Base-by-base conservation (phyloP, 495 filamentous ascomycete species). In the Hypomontagnella submonticulosa region DNA sequence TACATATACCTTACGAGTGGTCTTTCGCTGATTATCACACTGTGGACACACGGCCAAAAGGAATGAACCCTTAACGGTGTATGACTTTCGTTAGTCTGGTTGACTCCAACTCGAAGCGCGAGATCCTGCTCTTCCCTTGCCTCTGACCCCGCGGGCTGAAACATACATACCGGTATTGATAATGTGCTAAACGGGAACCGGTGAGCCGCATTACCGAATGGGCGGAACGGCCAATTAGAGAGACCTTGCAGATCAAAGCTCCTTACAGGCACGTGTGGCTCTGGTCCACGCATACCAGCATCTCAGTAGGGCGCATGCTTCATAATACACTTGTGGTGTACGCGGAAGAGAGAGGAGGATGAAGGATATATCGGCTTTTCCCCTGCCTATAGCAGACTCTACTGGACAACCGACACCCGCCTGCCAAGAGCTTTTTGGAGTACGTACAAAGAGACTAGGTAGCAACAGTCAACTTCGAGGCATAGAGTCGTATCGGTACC, bases 131-230 rank as follows among this genome's bases (percentile, higher is more conserved):
- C n/a, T 19, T 34, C 19, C 36, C 30, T 15, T 36, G 12, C 12
- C 13, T 16, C 27, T 9, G 16, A 13, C 30, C 36, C 20, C 44
- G 15, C 44, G 15, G 41, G 46, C 57, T 67, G 53, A 62, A 67
- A 67, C 64, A 62, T 62, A 44, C 52, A 62, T 58, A 47, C 42
- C 41, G 48, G 42, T 58, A 63, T 58, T 41, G 53, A 55, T 51
- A 36, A 16, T 60, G 4, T 8, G 41, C 20, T 48, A 19, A n/a
- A 41, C 16, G 8, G 23, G 1, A 10, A 41, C 52, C 41, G 48
- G 58, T 67, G 42, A 58, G 53, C 48, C 53, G 13, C 63, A 53
- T 44, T 56, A 34, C 37, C 19, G 34, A 43, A 54, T 15, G 37
- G 11, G 32, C 19, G 12, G 42, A 44, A 15, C 6, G 57, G 16